Conservation (phyloP, 352 stramenopile species). For the Globisporangium parvum region DNA sequence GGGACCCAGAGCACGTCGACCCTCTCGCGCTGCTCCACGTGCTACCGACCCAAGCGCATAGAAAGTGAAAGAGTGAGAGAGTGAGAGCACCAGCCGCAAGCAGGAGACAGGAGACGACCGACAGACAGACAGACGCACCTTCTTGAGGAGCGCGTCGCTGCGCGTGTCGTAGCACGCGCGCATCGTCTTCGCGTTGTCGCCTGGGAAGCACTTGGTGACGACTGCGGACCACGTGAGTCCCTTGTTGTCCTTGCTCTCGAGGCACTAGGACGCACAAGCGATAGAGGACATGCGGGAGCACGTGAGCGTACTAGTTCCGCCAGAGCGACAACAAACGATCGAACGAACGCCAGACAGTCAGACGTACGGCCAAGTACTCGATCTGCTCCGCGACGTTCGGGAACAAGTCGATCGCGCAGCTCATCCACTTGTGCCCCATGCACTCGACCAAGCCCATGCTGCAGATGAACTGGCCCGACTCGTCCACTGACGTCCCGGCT, state of each 20-base stretch:
- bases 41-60: constrained; percentile 16
- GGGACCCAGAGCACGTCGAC: constrained; percentile 62
- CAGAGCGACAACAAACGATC: not conserved
- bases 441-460: constrained; percentile 65
- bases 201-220: constrained; percentile 57
- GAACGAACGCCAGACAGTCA: too few species aligned
- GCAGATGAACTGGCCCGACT: constrained; percentile 60
- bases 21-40: constrained; percentile 41
- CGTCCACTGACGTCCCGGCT: constrained; percentile 55
- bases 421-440: constrained; percentile 72
- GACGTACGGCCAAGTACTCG: constrained; percentile 50
- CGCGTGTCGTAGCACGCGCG: constrained; percentile 60
- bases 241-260: constrained; percentile 77
- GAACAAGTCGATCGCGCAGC: constrained; percentile 65
- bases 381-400: constrained; percentile 54
- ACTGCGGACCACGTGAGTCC: constrained; percentile 60
- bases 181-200: constrained; percentile 39
- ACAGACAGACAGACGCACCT: constrained; percentile 22
- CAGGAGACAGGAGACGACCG: too few species aligned
- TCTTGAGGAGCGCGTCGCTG: constrained; percentile 45
- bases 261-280: constrained; percentile 31
- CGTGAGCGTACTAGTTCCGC: too few species aligned
- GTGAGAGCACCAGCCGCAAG: too few species aligned
- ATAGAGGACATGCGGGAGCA: too few species aligned
- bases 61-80: not conserved